phyloP scores from a whole-genome alignment of 805 yeast genomes.

The Dipodascopsis uninucleata region DNA sequence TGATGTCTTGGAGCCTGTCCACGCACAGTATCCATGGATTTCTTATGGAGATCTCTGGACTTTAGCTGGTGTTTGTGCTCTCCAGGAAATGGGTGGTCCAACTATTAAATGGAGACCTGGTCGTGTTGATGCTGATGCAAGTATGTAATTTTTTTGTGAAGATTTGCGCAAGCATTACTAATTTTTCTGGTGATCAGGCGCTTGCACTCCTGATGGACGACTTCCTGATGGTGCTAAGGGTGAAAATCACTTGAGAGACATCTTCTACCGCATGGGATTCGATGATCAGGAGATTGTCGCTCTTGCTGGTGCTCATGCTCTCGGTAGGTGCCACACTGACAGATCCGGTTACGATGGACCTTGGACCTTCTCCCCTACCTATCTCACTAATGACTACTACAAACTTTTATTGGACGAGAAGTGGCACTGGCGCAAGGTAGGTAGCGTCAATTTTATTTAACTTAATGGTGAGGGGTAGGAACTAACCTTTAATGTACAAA shows the following conservation, averaged over 20 bases:
- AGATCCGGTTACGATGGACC: constrained; percentile 83
- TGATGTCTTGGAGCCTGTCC: constrained; percentile 53
- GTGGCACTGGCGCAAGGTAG: constrained; percentile 47
- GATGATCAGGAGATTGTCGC: constrained; percentile 61
- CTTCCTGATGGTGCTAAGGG: constrained; percentile 58
- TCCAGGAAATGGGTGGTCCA: constrained; percentile 66
- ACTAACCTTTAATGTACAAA: constrained; percentile 33
- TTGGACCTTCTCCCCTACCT: constrained; percentile 77
- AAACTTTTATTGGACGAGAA: constrained; percentile 52
- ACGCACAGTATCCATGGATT: constrained; percentile 55
- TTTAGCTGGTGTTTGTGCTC: constrained; percentile 61
- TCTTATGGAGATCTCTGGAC: constrained; percentile 70
- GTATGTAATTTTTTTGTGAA: constrained; percentile 39
- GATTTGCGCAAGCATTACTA: constrained; percentile 49
- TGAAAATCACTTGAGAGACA: constrained; percentile 50
- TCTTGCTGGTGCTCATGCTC: constrained; percentile 57
- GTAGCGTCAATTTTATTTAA: not conserved
- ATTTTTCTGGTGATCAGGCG: too few relatives aligned
- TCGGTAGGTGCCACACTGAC: constrained; percentile 60
- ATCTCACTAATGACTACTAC: constrained; percentile 67
- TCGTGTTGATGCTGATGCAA: constrained; percentile 45
- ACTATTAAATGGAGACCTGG: constrained; percentile 70
- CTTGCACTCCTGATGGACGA: constrained; percentile 59
- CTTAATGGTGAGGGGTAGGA: too few relatives aligned
- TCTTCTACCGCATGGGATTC: constrained; percentile 56